Conservation (phyloP, 306 rosid species). For the Quillaja saponaria region DNA sequence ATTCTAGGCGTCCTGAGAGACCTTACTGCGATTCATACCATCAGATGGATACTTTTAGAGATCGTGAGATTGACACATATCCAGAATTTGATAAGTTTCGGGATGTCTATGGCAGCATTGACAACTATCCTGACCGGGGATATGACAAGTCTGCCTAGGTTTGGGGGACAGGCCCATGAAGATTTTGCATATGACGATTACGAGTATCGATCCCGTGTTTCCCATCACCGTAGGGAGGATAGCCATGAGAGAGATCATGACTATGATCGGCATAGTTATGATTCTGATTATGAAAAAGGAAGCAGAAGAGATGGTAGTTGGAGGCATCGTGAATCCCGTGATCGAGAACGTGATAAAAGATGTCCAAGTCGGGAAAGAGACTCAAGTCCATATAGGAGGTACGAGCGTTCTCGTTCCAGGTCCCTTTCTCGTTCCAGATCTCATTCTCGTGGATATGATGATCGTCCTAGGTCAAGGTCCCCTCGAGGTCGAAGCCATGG, state of each 20-base stretch:
- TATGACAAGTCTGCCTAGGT: slow-evolving; percentile 63
- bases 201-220: slow-evolving; percentile 61
- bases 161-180: slow-evolving; percentile 66
- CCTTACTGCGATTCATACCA: slow-evolving; percentile 63
- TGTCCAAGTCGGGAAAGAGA: slow-evolving; percentile 70
- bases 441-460: slow-evolving; percentile 78
- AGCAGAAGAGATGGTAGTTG: slow-evolving; percentile 71
- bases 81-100: slow-evolving; percentile 71
- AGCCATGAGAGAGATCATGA: slow-evolving; percentile 83
- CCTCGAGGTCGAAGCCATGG: slow-evolving; percentile 86
- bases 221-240: slow-evolving; percentile 76
- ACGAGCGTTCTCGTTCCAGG: slow-evolving; percentile 61
- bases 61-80: slow-evolving; percentile 57
- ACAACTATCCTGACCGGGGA: slow-evolving; percentile 63
- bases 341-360: slow-evolving; percentile 73
- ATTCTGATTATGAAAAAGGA: slow-evolving; percentile 90
- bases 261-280: slow-evolving; percentile 71
- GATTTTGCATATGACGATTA: slow-evolving; percentile 81
- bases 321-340: slow-evolving; percentile 78
- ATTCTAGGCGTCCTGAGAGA: slow-evolving; percentile 71
- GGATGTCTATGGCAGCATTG: slow-evolving; percentile 67
- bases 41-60: slow-evolving; percentile 65
- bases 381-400: slow-evolving; percentile 68
- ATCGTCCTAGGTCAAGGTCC: slow-evolving; percentile 76
- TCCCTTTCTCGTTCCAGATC: slow-evolving; percentile 58